These are phyloP conservation scores for Phanerodontia chrysosporium DNA, from an alignment of 768 basidiomycete genomes.

Conservation along the genomic window DNA sequence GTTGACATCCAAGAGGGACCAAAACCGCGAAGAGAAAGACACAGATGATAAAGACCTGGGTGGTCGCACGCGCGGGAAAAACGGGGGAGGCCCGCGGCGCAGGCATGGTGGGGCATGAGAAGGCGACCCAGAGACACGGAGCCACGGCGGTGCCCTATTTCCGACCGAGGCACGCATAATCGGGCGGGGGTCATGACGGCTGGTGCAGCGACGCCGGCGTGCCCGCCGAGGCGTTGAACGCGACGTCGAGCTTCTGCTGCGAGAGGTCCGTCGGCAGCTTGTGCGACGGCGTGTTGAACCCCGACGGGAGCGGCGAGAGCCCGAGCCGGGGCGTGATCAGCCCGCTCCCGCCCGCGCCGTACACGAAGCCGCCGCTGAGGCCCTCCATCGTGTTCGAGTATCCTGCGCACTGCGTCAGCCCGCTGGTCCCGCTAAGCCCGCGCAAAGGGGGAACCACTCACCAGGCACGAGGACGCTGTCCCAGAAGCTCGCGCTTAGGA, in stretches of 20 bases:
- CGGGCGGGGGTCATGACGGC: background rate
- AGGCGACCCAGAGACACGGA: background rate
- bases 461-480: constrained; percentile 85
- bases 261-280: constrained; percentile 10
- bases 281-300: constrained; percentile 39
- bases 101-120: too few relatives aligned
- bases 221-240: constrained; percentile 8
- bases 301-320: constrained; percentile 56
- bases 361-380: constrained; percentile 81
- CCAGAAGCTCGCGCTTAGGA: constrained; percentile 79
- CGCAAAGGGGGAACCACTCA: constrained; percentile 31
- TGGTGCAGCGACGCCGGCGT: background rate
- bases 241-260: constrained; percentile 19
- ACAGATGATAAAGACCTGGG: too few relatives aligned
- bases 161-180: background rate
- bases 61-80: background rate
- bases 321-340: constrained; percentile 73
- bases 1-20: background rate
- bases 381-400: constrained; percentile 80
- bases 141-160: background rate
- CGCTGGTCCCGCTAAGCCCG: constrained; percentile 9
- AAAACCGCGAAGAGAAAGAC: background rate
- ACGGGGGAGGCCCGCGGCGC: background rate
- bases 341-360: constrained; percentile 78
- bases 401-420: constrained; percentile 37